Evolutionary conservation across 352 stramenopile genomes (phyloP).

Genomic region (Nothophytophthora sp.): DNA sequence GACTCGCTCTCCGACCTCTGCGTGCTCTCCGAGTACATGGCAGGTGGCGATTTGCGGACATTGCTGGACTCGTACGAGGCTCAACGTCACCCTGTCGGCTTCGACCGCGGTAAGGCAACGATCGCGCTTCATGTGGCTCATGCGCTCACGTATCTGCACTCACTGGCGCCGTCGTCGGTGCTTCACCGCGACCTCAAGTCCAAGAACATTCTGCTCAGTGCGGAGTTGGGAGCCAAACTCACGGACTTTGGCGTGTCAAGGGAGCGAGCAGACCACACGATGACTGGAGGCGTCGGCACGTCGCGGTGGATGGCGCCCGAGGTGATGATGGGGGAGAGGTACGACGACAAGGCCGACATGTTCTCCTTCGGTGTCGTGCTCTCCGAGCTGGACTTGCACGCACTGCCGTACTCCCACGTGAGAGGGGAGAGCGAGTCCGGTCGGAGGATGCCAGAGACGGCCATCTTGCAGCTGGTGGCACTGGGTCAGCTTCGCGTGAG

Average conservation of each 20-base stretch:
- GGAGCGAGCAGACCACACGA: conserved; percentile 17
- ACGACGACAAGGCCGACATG: conserved; percentile 30
- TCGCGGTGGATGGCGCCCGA: conserved; percentile 33
- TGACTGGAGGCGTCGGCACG: conserved; percentile 28
- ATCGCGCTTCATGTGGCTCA: conserved; percentile 26
- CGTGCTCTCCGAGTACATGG: conserved; percentile 26
- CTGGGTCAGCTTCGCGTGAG: conserved; percentile 33
- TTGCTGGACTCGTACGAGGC: conserved; percentile 17
- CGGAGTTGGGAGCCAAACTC: conserved; percentile 36
- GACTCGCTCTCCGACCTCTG: conserved; percentile 28
- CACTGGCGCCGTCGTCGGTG: conserved; percentile 25
- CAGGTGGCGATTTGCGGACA: conserved; percentile 21
- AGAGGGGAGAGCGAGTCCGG: conserved; percentile 15
- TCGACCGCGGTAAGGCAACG: conserved; percentile 23
- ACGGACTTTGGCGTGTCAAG: conserved; percentile 56
- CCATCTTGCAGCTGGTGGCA: conserved; percentile 43
- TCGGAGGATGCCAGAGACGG: conserved; percentile 31
- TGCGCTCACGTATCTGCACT: conserved; percentile 31
- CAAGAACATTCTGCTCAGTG: conserved; percentile 57
- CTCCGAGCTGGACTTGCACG: conserved; percentile 28
- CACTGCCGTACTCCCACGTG: conserved; percentile 23
- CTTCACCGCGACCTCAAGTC: conserved; percentile 70
- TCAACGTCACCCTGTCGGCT: conserved; percentile 15
- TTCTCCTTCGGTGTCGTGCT: conserved; percentile 32
- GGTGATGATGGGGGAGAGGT: conserved; percentile 26